Evolutionary conservation across 495 filamentous ascomycete species (phyloP).

Genomic region (Friedmanniomyces simplex): DNA sequence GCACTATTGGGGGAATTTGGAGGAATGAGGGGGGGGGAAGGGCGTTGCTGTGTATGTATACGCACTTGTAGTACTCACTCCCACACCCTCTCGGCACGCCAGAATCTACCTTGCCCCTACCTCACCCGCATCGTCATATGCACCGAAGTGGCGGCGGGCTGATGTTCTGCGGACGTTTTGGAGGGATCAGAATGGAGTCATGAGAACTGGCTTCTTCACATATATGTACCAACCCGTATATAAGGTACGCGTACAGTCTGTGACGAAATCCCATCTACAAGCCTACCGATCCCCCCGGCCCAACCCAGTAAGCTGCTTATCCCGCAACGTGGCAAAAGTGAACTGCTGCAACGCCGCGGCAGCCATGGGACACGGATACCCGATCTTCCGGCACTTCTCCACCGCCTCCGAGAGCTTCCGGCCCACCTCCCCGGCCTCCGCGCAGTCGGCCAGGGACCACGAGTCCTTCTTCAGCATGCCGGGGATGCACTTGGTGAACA

Average conservation of each 20-base stretch:
- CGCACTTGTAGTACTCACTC: too few relatives aligned
- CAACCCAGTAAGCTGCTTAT: slow-evolving; percentile 12
- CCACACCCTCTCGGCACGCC: too few relatives aligned
- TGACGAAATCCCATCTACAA: too few relatives aligned
- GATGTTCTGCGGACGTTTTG: slow-evolving; percentile 14
- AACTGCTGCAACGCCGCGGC: slow-evolving; percentile 19
- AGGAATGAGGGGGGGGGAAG: too few relatives aligned
- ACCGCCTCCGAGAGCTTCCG: slow-evolving; percentile 16
- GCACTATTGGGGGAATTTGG: too few relatives aligned
- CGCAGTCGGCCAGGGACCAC: slow-evolving; percentile 16
- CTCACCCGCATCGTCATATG: too few relatives aligned
- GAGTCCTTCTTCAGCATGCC: slow-evolving; percentile 19
- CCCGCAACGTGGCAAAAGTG: slow-evolving; percentile 8
- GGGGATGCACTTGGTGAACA: slow-evolving; percentile 20
- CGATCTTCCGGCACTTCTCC: slow-evolving; percentile 13
- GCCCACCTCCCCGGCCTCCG: slow-evolving; percentile 7
- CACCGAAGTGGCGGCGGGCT: too few relatives aligned
- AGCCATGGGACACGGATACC: slow-evolving; percentile 20
- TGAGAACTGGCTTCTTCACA: not conserved
- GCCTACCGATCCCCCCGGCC: slow-evolving; percentile 5
- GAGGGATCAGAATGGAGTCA: slow-evolving; percentile 3
- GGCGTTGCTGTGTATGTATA: too few relatives aligned
- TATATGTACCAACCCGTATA: too few relatives aligned
- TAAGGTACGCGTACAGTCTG: too few relatives aligned
- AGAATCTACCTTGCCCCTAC: too few relatives aligned